Percentiles rank a stretch among this genome's conserved stretches.
These are phyloP conservation scores for Colletotrichum eremochloae DNA, from an alignment of 2,329 filamentous ascomycete species.

Conservation along the genomic window DNA sequence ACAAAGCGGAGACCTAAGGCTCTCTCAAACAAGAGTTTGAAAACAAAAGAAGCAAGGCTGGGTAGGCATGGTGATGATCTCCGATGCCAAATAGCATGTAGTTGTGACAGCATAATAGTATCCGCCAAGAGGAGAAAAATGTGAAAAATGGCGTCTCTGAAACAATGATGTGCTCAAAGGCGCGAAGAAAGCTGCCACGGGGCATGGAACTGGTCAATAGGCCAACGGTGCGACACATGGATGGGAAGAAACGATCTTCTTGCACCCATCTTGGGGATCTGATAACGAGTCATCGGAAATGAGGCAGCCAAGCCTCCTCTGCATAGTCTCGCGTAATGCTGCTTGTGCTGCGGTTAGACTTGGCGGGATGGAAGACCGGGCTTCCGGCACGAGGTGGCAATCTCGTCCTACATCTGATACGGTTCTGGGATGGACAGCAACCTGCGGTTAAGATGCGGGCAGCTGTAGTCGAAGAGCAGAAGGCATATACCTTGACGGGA, in stretches of 20 bases:
- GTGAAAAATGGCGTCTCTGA: neutral
- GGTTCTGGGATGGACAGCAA: conserved; percentile 7
- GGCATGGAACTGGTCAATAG: neutral
- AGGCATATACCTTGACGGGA: conserved; percentile 18
- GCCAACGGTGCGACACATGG: neutral
- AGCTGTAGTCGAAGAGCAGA: neutral
- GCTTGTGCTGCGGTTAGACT: conserved; percentile 5
- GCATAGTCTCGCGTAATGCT: conserved; percentile 20
- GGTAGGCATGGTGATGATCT: no score
- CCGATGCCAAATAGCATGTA: neutral
- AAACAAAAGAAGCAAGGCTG: no score
- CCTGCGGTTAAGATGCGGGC: conserved; percentile 16
- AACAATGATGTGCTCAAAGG: neutral
- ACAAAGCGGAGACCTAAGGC: neutral
- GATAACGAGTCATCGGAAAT: conserved; percentile 13
- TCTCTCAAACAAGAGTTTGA: neutral
- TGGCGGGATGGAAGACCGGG: conserved; percentile 24
- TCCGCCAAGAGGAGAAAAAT: neutral
- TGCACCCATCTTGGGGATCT: neutral
- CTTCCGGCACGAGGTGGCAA: conserved; percentile 32
- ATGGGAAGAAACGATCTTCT: neutral
- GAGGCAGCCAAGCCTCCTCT: conserved; percentile 11
- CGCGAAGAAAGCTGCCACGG: no score
- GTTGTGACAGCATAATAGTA: neutral
- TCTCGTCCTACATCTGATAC: conserved; percentile 27